phyloP scores from a whole-genome alignment of 495 filamentous ascomycete genomes.

The Aspergillus kassunensis region DNA sequence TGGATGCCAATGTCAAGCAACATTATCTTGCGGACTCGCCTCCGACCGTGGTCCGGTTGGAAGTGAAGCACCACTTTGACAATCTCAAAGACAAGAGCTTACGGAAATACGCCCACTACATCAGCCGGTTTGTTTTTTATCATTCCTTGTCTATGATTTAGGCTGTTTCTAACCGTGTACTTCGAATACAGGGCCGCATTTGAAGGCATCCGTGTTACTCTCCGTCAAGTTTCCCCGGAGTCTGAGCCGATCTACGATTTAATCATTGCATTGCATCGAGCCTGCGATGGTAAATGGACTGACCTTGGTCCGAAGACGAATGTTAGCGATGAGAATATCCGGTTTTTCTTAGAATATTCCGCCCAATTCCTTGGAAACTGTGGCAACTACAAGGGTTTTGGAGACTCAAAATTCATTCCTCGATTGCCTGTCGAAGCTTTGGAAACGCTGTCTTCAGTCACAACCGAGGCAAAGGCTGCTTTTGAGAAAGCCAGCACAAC shows the following conservation, averaged over 20 bases:
- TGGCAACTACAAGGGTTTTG: constrained; percentile 96
- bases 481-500: constrained; percentile 54
- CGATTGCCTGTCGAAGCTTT: constrained; percentile 64
- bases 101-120: constrained; percentile 81
- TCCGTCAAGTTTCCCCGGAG: constrained; percentile 88
- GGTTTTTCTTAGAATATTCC: constrained; percentile 79
- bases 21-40: constrained; percentile 89
- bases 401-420: constrained; percentile 92
- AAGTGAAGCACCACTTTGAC: constrained; percentile 87
- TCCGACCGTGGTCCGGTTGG: constrained; percentile 77
- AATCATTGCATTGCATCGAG: constrained; percentile 72
- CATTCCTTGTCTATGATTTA: no score
- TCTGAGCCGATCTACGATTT: constrained; percentile 89
- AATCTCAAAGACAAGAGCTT: constrained; percentile 69
- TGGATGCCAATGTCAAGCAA: constrained; percentile 42
- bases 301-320: constrained; percentile 63
- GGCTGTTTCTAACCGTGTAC: not conserved
- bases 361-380: constrained; percentile 85
- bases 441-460: constrained; percentile 63
- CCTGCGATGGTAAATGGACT: constrained; percentile 75
- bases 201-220: constrained; percentile 75
- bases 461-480: constrained; percentile 54
- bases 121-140: constrained; percentile 61
- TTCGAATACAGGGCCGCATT: constrained; percentile 64
- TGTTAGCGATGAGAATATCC: constrained; percentile 64